Evolutionary conservation across 2,329 filamentous ascomycete genomes (phyloP).

Genomic region (Triangularia verruculosa): DNA sequence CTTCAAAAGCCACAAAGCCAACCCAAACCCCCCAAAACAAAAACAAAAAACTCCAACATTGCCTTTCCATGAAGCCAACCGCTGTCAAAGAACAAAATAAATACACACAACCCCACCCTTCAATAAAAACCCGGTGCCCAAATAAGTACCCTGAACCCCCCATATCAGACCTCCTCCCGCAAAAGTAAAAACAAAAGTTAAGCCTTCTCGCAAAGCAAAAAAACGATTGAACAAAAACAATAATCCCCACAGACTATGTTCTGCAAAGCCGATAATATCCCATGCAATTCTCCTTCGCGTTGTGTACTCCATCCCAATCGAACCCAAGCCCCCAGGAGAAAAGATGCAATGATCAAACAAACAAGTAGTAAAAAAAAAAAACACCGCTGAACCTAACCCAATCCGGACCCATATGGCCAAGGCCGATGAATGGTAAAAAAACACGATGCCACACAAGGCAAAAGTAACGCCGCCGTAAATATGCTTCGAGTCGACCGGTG

Average conservation of each 20-base stretch:
- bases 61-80: neutral
- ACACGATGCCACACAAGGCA: neutral
- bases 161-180: neutral
- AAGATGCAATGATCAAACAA: neutral
- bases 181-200: neutral
- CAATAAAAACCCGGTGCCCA: neutral
- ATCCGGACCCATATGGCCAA: neutral
- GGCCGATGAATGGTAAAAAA: neutral
- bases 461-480: neutral
- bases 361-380: neutral
- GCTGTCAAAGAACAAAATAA: neutral
- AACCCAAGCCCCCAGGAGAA: neutral
- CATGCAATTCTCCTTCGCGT: neutral
- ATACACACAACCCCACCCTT: neutral
- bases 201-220: neutral
- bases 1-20: neutral
- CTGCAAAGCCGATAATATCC: neutral
- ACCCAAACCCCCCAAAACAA: neutral
- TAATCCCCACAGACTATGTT: neutral
- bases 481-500: no score
- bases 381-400: neutral
- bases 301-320: neutral
- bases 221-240: no score
- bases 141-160: neutral
- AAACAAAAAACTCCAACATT: neutral